phyloP scores from a whole-genome alignment of 2,329 filamentous ascomycete genomes.

The Pyrenophora seminiperda region DNA sequence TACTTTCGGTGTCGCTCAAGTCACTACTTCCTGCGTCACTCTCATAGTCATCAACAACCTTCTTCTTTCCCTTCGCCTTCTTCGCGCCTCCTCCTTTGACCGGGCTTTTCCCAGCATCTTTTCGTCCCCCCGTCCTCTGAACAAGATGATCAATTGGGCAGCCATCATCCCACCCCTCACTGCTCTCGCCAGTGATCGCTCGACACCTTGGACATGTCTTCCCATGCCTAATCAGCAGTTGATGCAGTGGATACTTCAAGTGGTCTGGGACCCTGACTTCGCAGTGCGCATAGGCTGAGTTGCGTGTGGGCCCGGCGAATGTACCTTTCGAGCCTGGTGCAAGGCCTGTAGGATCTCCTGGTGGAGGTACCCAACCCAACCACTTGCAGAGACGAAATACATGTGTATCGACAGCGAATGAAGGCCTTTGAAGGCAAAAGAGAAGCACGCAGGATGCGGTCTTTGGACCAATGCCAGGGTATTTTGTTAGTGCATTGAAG shows the following conservation, averaged over 20 bases:
- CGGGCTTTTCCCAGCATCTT: conserved; percentile 40
- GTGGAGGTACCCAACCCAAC: conserved; percentile 64
- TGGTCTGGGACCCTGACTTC: conserved; percentile 66
- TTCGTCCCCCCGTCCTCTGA: conserved; percentile 60
- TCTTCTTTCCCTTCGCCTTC: conserved; percentile 23
- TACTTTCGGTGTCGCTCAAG: conserved; percentile 18
- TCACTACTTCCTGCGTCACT: conserved; percentile 33
- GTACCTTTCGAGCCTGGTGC: conserved; percentile 46
- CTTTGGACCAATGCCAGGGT: conserved; percentile 69
- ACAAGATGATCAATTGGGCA: conserved; percentile 70
- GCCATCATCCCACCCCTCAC: conserved; percentile 65
- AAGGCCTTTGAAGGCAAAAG: conserved; percentile 67
- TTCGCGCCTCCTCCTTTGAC: conserved; percentile 21
- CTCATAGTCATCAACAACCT: conserved; percentile 26
- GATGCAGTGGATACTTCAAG: conserved; percentile 67
- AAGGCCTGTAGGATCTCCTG: conserved; percentile 41
- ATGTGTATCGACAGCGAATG: conserved; percentile 70
- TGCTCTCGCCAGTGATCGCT: conserved; percentile 65
- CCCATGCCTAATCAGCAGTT: conserved; percentile 66
- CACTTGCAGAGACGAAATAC: conserved; percentile 67
- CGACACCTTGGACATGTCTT: conserved; percentile 65
- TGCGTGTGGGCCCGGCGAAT: conserved; percentile 53
- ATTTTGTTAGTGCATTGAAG: conserved; percentile 62
- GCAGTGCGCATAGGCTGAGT: conserved; percentile 63
- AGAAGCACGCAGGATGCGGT: conserved; percentile 68